Conservation (phyloP, 192 early-diverging fungal species). For the Geranomyces variabilis region DNA sequence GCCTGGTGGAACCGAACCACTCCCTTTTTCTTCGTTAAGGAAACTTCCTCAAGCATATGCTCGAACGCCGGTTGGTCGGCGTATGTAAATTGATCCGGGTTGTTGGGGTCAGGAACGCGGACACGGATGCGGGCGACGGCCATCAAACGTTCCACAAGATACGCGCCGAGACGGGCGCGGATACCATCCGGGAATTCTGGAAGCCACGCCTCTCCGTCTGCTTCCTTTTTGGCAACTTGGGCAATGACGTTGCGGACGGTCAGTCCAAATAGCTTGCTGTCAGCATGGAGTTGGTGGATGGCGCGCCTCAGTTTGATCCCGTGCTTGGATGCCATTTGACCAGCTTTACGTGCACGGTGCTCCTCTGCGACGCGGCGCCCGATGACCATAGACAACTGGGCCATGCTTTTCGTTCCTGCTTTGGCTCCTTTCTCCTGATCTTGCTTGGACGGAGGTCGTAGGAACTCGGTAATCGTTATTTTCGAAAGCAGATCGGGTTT, state of each 20-base stretch:
- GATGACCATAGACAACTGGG: constrained; percentile 59
- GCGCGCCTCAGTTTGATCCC: constrained; percentile 24
- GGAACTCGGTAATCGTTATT: constrained; percentile 81
- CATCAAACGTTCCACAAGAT: constrained; percentile 52
- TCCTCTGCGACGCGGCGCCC: constrained; percentile 82
- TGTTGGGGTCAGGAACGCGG: constrained; percentile 59
- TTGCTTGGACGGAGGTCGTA: constrained; percentile 52
- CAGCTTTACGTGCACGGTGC: constrained; percentile 73
- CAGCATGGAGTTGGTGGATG: constrained; percentile 74
- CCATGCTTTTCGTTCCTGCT: constrained; percentile 20
- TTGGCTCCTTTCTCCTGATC: constrained; percentile 40
- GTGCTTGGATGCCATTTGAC: constrained; percentile 49
- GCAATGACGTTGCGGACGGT: constrained; percentile 71
- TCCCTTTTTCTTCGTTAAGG: constrained; percentile 66
- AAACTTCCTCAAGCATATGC: constrained; percentile 50
- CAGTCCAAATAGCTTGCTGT: constrained; percentile 81
- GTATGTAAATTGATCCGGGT: constrained; percentile 48
- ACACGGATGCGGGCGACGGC: constrained; percentile 66
- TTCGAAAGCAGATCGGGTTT: constrained; percentile 75
- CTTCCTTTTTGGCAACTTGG: constrained; percentile 54
- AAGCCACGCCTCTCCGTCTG: constrained; percentile 53
- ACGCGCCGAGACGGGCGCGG: constrained; percentile 61
- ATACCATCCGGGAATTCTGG: constrained; percentile 68
- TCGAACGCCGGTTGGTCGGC: constrained; percentile 76
- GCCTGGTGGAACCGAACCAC: constrained; percentile 70